Evolutionary conservation across 2,329 filamentous ascomycete genomes (phyloP), one percentile per base, ranked within the genome.

Genomic region (Fusarium mangiferae): DNA sequence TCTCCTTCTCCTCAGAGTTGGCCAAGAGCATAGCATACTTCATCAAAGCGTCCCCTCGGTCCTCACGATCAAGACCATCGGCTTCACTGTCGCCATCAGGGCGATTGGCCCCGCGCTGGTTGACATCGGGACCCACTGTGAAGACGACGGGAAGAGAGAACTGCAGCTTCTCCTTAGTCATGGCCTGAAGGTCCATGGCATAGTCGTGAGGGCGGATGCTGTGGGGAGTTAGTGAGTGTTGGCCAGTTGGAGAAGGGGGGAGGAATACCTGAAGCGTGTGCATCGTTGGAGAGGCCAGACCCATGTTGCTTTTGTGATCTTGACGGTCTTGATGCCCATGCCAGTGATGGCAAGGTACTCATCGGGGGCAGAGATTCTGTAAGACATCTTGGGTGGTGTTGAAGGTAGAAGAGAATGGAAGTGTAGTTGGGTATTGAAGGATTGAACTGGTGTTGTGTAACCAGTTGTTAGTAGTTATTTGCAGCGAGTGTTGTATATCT

Each of bases 301-400:
- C 84, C 92, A 91, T 62, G 91, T 87, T 74, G 94, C 92, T 84
- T 97, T 97, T 79, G 89, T 90, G 82, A 97, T 95, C 75, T 90
- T 89, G 77, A 97, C 90, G 78, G 88, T 91, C 48, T 91, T 87
- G 77, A 97, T 88, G 74, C 92, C 90, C 83, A 91, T 91, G 84
- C 94, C 94, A 77, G 94, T 96, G 77, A 96, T 90, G 86, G 94
- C 94, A 83, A 97, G 92, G 87, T 96, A 97, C 84, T 94, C 90
- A 84, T 95, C 93, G 35, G 93, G 91, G 63, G 90, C 89, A 26
- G 93, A 92, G 73, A 94, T 88, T 81, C 87, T 89, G 84, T 92
- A 94, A 76, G 88, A 88, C 86, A 89, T 89, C 39, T 61, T 73
- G 65, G 61, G 17, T 38, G 38, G 30, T 15, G 38, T 39, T 38